phyloP scores from a whole-genome alignment of 163 green algal species.

The Volvox carteri region DNA sequence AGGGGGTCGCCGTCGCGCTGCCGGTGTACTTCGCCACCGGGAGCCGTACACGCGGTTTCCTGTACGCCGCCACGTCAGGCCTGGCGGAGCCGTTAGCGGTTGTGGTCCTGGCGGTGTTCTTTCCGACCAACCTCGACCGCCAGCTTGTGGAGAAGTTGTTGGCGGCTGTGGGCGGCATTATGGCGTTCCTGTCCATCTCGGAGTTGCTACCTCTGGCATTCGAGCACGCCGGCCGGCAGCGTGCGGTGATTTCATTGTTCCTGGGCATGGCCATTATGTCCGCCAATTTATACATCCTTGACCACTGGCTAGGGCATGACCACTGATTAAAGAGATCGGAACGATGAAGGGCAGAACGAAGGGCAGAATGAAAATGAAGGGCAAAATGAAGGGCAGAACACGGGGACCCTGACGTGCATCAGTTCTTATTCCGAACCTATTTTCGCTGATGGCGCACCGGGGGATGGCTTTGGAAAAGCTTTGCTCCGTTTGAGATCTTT shows the following conservation, averaged over 20 bases:
- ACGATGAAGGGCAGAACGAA: too few species aligned
- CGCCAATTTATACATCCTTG: slow-evolving; percentile 73
- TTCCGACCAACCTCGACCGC: slow-evolving; percentile 51
- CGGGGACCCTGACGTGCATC: too few species aligned
- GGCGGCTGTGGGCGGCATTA: slow-evolving; percentile 82
- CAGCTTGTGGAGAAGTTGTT: slow-evolving; percentile 61
- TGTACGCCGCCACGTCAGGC: slow-evolving; percentile 64
- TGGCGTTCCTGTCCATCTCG: slow-evolving; percentile 83
- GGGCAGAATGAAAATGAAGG: too few species aligned
- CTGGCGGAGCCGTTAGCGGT: slow-evolving; percentile 84
- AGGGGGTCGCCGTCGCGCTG: slow-evolving; percentile 77
- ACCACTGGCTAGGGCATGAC: slow-evolving; percentile 64
- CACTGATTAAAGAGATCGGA: too few species aligned
- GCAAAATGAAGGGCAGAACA: too few species aligned
- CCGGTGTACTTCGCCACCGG: slow-evolving; percentile 86
- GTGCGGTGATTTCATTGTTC: slow-evolving; percentile 71
- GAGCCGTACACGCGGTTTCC: slow-evolving; percentile 70
- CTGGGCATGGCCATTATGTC: slow-evolving; percentile 85
- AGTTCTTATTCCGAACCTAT: too few species aligned
- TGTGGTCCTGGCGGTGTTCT: slow-evolving; percentile 72
- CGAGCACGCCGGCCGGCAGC: slow-evolving; percentile 75
- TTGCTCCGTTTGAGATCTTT: too few species aligned
- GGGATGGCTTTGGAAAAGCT: too few species aligned
- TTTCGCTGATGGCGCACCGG: too few species aligned
- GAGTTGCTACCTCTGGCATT: slow-evolving; percentile 86